These are phyloP conservation scores for Fusarium newnesense DNA, from an alignment of 2,329 filamentous ascomycete genomes.

Conservation along the genomic window DNA sequence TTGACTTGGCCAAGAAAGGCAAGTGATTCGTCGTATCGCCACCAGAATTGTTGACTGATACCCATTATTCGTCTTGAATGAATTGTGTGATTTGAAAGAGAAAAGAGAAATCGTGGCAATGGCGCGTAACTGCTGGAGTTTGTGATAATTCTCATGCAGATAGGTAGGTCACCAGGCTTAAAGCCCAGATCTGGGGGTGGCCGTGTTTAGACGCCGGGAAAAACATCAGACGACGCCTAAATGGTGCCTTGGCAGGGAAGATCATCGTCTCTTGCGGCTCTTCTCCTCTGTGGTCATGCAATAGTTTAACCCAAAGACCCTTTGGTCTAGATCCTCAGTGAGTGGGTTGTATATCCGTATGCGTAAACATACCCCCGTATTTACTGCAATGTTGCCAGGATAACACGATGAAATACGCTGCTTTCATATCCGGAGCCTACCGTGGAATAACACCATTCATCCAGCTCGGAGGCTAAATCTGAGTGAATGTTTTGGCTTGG, in stretches of 20 bases:
- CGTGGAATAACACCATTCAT: constrained; percentile 26
- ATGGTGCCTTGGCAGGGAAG: constrained; percentile 28
- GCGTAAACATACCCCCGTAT: constrained; percentile 12
- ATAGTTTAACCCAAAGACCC: neutral
- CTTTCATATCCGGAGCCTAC: constrained; percentile 14
- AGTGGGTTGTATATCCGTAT: neutral
- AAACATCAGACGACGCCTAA: constrained; percentile 40
- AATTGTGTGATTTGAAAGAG: neutral
- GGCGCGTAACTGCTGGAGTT: neutral
- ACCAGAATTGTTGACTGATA: neutral
- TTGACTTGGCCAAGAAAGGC: neutral
- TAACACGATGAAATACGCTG: constrained; percentile 15
- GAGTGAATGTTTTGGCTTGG: neutral
- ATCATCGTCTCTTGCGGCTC: constrained; percentile 32
- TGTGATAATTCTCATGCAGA: constrained; percentile 6
- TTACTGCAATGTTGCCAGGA: constrained; percentile 2
- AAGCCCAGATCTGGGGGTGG: constrained; percentile 26
- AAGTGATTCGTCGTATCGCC: constrained; percentile 9
- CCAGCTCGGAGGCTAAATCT: neutral
- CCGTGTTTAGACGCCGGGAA: constrained; percentile 20
- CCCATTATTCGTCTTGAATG: neutral
- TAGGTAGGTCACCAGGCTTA: constrained; percentile 16
- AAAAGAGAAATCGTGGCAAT: neutral
- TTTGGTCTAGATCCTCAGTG: neutral
- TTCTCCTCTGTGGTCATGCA: constrained; percentile 2